Evolutionary conservation across 108 stramenopile genomes (phyloP), one percentile per base, ranked within the genome.

Genomic region (Aurantiochytrium sp.): DNA sequence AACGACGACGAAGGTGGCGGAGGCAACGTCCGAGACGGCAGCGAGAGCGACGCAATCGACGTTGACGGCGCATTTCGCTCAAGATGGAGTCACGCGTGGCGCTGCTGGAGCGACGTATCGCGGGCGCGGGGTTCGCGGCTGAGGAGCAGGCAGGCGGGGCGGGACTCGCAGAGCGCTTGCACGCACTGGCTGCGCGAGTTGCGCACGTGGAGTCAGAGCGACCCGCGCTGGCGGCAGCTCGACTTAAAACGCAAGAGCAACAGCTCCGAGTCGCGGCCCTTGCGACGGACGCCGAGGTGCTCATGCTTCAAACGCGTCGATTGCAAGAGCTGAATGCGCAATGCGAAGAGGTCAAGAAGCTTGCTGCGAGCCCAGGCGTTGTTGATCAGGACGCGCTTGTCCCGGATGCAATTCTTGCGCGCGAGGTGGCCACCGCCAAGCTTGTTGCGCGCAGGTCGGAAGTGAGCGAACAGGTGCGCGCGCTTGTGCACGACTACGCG

Each of bases 101-200:
- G 59, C 90, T 87, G 91, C 90, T 53, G 91, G 72, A 42, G 72
- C 35, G 28, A 28, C 28, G 28, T 28, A 25, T 28, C 18, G 72
- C 72, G 72, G 5, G 14, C 18, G 19, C 44, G 44, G 43, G 44
- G 10, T 25, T 10, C 72, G 35, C 21, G 72, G 21, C 44, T 64
- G 60, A 64, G 5, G 35, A 64, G 29, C 60, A 21, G 55, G 55
- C 55, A 12, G 55, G 10, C 60, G 60, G 10, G 60, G 60, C 25
- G 25, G 60, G 5, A 10, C 60, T 64, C 60, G 0, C 60, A 16
- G 19, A 5, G 60, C 60, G 60, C 1, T 0, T 64, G 25, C 19
- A 25, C 12, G 14, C 10, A 0, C 60, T 64, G 19, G 29, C 25
- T 10, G 1, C 25, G 60, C 25, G 60, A 5, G 29, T 64, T 8